phyloP scores from a whole-genome alignment of 768 basidiomycete species.

The Daedalea quercina region DNA sequence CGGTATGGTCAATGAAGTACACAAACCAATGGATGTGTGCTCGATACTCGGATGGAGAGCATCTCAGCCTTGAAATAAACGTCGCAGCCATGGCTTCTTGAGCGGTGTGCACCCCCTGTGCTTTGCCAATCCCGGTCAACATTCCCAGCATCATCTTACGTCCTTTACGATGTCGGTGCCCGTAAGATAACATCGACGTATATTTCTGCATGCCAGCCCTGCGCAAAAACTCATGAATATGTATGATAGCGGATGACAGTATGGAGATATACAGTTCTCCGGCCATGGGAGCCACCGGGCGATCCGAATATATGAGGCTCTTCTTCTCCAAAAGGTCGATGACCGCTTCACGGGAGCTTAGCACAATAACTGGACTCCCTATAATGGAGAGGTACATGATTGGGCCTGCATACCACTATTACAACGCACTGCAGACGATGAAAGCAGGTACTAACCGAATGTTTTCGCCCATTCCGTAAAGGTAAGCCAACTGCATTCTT shows the following conservation, averaged over 20 bases:
- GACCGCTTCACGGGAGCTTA: constrained; percentile 7
- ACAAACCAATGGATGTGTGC: constrained; percentile 12
- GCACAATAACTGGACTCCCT: constrained; percentile 10
- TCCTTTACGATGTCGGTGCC: constrained; percentile 10
- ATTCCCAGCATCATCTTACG: constrained; percentile 9
- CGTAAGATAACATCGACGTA: constrained; percentile 12
- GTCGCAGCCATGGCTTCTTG: neutral
- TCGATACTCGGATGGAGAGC: constrained; percentile 1
- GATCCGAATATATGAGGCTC: constrained; percentile 15
- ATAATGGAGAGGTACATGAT: constrained; percentile 13
- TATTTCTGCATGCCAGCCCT: constrained; percentile 9
- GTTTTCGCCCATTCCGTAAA: constrained; percentile 4
- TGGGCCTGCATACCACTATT: constrained; percentile 10
- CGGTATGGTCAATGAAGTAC: neutral
- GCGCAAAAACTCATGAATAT: neutral
- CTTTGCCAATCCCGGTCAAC: neutral
- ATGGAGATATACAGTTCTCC: constrained; percentile 45
- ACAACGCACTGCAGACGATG: neutral
- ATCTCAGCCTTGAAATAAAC: constrained; percentile 7
- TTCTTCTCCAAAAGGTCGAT: constrained; percentile 16
- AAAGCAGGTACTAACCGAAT: neutral
- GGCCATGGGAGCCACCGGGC: constrained; percentile 45
- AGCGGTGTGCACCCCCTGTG: neutral
- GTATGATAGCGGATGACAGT: neutral
- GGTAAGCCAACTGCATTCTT: neutral